Base-by-base conservation (phyloP, 139 green algal genomes). In the Ulvella scutata region DNA sequence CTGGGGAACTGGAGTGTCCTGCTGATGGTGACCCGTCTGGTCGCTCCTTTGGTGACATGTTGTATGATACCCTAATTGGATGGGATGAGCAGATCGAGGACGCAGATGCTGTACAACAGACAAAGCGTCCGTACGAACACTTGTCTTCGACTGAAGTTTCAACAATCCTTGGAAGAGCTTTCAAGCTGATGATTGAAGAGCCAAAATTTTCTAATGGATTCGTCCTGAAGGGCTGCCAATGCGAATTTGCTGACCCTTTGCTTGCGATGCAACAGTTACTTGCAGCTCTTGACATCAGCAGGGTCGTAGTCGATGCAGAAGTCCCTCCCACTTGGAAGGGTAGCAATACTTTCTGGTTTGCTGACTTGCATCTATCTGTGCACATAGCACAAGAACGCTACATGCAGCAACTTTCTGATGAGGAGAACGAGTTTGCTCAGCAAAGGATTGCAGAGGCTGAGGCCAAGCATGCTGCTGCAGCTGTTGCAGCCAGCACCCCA, bases 1-100 rank as follows among this genome's bases (percentile, higher is more conserved):
- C 80, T 0, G 80, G 75, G 9, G 80, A 85, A 39, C 60, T 85
- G 38, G 75, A 85, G 43, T 39, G 74, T 26, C 75, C 33, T 67
- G 13, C 31, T 26, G 20, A 29, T 31, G 51, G 20, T 34, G n/a
- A n/a, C n/a, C n/a, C n/a, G n/a, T 13, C 10, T 26, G 51, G 51
- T 10, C 6, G 9, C 6, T 10, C 33, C 10, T 67, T 67, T 67
- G 51, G 51, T 36, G 51, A 67, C 51, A 67, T 67, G 51, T 6
- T 67, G 13, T 67, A 67, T 29, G 51, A 67, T 31, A 29, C 10
- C 51, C 51, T 67, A 7, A 67, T 67, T 67, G 51, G 51, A 10
- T 67, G 51, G 51, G 51, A 67, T 6, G n/a, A n/a, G n/a, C n/a
- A n/a, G n/a, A n/a, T n/a, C n/a, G n/a, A n/a, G n/a, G n/a, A n/a